These are phyloP conservation scores for Diaporthe velutina DNA, from an alignment of 2,329 filamentous ascomycete species.

Conservation along the genomic window DNA sequence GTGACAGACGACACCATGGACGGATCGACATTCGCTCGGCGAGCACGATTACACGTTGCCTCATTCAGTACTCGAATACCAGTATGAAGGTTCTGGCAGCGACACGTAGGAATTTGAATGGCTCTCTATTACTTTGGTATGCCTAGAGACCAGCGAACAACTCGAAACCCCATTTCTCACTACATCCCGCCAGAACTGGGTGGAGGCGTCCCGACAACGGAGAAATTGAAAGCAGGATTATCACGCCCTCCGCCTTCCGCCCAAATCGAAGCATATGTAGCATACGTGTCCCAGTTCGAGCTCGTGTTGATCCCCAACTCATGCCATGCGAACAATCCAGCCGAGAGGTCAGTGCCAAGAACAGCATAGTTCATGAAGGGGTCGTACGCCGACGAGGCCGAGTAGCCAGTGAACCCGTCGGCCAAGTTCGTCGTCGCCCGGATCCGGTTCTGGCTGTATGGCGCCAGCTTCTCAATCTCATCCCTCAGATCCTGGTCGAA, in stretches of 20 bases:
- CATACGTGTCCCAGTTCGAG: slow-evolving; percentile 29
- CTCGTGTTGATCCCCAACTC: slow-evolving; percentile 26
- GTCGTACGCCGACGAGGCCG: slow-evolving; percentile 52
- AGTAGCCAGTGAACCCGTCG: slow-evolving; percentile 48
- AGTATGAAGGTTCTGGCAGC: not conserved
- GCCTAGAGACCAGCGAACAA: not conserved
- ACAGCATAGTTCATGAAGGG: slow-evolving; percentile 63
- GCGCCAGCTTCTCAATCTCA: slow-evolving; percentile 51
- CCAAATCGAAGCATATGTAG: slow-evolving; percentile 23
- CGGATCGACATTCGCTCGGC: not conserved
- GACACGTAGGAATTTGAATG: not conserved
- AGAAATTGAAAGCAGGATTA: slow-evolving; percentile 25
- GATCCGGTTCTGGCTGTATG: slow-evolving; percentile 54
- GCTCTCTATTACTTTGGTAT: not conserved
- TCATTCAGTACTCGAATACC: not conserved
- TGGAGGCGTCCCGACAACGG: not conserved
- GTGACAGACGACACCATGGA: no score
- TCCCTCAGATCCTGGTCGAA: slow-evolving; percentile 54
- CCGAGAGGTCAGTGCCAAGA: not conserved
- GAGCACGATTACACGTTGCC: not conserved
- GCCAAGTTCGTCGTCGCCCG: slow-evolving; percentile 45
- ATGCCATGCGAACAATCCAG: slow-evolving; percentile 21
- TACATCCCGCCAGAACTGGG: slow-evolving; percentile 11
- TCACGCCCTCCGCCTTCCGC: slow-evolving; percentile 14
- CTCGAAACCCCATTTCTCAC: not conserved